phyloP scores from a whole-genome alignment of 2,329 filamentous ascomycete genomes.

The Xylaria sp. region DNA sequence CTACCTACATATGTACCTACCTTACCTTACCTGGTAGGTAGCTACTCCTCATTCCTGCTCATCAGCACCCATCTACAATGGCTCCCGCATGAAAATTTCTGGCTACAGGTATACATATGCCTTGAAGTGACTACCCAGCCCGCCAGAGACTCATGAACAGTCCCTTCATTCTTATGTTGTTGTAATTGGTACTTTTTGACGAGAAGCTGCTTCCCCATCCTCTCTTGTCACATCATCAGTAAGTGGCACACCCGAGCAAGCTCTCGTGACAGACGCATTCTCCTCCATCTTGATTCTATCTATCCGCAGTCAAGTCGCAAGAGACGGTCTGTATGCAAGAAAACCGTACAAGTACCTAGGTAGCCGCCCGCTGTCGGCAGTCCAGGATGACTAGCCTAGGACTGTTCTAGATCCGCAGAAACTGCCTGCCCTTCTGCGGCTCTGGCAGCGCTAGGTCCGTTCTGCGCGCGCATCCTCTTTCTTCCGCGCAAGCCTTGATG shows the following conservation, averaged over 20 bases:
- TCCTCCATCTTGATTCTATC: slow-evolving; percentile 7
- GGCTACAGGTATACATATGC: too few species aligned
- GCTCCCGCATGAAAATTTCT: not conserved
- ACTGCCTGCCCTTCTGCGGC: not conserved
- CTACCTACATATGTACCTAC: not conserved
- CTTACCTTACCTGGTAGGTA: not conserved
- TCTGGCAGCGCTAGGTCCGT: not conserved
- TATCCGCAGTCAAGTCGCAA: not conserved
- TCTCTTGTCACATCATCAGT: too few species aligned
- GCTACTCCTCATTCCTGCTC: slow-evolving; percentile 10
- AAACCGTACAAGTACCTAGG: not conserved
- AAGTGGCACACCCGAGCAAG: not conserved
- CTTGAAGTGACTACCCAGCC: not conserved
- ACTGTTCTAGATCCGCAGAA: not conserved
- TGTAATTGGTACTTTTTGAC: not conserved
- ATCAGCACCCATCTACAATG: not conserved
- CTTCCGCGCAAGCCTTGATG: not conserved
- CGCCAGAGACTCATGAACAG: not conserved
- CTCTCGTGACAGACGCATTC: not conserved
- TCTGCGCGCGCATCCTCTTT: not conserved
- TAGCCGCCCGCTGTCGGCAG: not conserved
- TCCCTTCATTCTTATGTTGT: not conserved
- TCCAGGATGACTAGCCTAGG: not conserved
- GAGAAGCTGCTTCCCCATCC: not conserved
- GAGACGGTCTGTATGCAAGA: not conserved